Evolutionary conservation across 495 filamentous ascomycete genomes (phyloP).

Genomic region (Aspergillus avenaceus): DNA sequence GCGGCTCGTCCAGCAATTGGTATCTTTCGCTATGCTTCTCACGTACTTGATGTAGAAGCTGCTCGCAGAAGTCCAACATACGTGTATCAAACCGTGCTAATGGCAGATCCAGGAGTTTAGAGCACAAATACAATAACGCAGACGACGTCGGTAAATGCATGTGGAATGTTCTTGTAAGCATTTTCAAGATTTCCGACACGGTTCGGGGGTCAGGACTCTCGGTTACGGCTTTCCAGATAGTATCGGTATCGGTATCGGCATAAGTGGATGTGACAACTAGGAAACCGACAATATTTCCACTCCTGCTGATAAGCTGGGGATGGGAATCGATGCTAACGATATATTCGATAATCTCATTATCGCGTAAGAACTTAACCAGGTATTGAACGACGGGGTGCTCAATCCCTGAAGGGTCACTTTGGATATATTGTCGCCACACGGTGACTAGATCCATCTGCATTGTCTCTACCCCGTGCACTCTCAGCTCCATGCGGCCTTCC

Average conservation of each 20-base stretch:
- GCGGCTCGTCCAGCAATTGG: conserved; percentile 12
- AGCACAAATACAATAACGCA: conserved; percentile 64
- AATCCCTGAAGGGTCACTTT: conserved; percentile 27
- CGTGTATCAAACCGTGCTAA: conserved; percentile 54
- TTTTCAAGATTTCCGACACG: conserved; percentile 70
- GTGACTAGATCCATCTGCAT: conserved; percentile 70
- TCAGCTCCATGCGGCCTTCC: conserved; percentile 85
- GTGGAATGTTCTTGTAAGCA: conserved; percentile 64
- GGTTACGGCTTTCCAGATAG: conserved; percentile 79
- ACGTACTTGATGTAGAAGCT: conserved; percentile 35
- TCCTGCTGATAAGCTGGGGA: conserved; percentile 77
- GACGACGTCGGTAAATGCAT: conserved; percentile 48
- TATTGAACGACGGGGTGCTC: conserved; percentile 56
- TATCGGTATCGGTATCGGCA: conserved; percentile 65
- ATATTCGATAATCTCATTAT: conserved; percentile 71
- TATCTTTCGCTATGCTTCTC: conserved; percentile 23
- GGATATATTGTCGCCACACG: conserved; percentile 53
- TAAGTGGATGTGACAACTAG: conserved; percentile 79
- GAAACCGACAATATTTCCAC: conserved; percentile 82
- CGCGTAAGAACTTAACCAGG: conserved; percentile 60
- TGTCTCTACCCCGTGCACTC: conserved; percentile 64
- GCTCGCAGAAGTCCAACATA: conserved; percentile 45
- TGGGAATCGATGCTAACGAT: conserved; percentile 89
- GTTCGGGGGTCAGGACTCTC: conserved; percentile 82
- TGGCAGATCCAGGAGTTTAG: conserved; percentile 67